Evolutionary conservation across 768 basidiomycete genomes (phyloP).

Genomic region (Hypholoma sublateritium): DNA sequence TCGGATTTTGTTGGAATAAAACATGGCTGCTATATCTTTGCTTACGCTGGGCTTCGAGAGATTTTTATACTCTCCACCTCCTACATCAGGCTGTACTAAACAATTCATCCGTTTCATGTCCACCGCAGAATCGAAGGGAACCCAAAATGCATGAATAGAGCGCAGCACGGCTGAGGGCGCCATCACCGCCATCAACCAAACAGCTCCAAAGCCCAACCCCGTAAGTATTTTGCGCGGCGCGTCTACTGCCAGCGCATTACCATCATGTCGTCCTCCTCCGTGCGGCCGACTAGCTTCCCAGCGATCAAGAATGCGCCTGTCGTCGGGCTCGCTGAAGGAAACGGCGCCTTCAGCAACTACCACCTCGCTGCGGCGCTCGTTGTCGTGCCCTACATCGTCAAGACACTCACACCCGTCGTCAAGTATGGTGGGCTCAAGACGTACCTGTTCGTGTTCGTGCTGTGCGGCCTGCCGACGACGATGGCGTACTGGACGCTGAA

Average conservation of each 20-base stretch:
- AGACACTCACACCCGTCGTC: slow-evolving; percentile 79
- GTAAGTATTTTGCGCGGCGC: slow-evolving; percentile 18
- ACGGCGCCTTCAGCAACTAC: slow-evolving; percentile 77
- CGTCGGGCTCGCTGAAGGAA: slow-evolving; percentile 82
- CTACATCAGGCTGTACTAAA: too few relatives aligned
- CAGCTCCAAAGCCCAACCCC: slow-evolving; percentile 21
- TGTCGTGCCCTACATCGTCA: slow-evolving; percentile 81
- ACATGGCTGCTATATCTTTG: too few relatives aligned
- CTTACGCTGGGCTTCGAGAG: too few relatives aligned
- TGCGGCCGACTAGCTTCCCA: slow-evolving; percentile 64
- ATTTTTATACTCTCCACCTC: too few relatives aligned
- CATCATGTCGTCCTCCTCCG: slow-evolving; percentile 43
- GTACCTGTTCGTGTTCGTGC: slow-evolving; percentile 74
- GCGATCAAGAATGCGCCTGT: slow-evolving; percentile 87
- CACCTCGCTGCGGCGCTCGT: slow-evolving; percentile 79
- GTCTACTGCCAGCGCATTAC: slow-evolving; percentile 12
- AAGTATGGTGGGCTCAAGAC: slow-evolving; percentile 83
- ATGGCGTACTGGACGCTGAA: slow-evolving; percentile 89
- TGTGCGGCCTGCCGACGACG: slow-evolving; percentile 76
- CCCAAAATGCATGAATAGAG: too few relatives aligned
- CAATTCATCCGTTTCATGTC: too few relatives aligned
- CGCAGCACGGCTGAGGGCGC: too few relatives aligned
- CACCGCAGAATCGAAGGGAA: too few relatives aligned
- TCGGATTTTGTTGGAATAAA: too few relatives aligned
- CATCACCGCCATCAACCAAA: slow-evolving; percentile 20